Conservation (phyloP, 768 basidiomycete species). For the Lepiota brunneoincarnata region DNA sequence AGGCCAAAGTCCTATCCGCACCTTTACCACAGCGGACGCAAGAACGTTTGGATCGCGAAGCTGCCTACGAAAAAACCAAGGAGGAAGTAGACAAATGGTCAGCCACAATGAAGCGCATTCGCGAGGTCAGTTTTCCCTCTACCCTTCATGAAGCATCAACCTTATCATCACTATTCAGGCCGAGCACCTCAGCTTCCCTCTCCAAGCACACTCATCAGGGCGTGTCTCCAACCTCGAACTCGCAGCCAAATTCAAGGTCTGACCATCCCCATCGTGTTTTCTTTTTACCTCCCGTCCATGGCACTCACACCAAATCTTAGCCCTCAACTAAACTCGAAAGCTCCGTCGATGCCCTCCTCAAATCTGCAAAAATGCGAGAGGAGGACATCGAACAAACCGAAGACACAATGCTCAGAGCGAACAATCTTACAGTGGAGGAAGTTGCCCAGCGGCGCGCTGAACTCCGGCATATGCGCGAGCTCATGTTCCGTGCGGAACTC, state of each 20-base stretch:
- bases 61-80: constrained; percentile 92
- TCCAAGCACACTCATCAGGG: constrained; percentile 59
- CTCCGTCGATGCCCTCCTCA: constrained; percentile 77
- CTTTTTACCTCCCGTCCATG: too few species aligned
- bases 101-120: constrained; percentile 86
- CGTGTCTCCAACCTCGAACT: constrained; percentile 73
- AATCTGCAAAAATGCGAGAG: constrained; percentile 79
- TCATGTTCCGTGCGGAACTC: constrained; percentile 89
- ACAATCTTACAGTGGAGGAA: constrained; percentile 82
- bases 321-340: constrained; percentile 85
- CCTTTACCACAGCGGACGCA: constrained; percentile 86
- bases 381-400: constrained; percentile 77
- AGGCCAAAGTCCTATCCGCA: constrained; percentile 65
- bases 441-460: constrained; percentile 78
- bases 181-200: constrained; percentile 83
- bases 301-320: constrained; percentile 40
- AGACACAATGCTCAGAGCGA: constrained; percentile 68
- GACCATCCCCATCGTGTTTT: constrained; percentile 8
- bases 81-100: constrained; percentile 93
- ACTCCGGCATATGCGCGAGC: constrained; percentile 84
- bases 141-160: not conserved
- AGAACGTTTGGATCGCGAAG: constrained; percentile 88
- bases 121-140: constrained; percentile 53
- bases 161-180: constrained; percentile 42
- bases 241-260: constrained; percentile 81